Conservation (phyloP, 768 basidiomycete genomes). For the Mycena albidolilacea region DNA sequence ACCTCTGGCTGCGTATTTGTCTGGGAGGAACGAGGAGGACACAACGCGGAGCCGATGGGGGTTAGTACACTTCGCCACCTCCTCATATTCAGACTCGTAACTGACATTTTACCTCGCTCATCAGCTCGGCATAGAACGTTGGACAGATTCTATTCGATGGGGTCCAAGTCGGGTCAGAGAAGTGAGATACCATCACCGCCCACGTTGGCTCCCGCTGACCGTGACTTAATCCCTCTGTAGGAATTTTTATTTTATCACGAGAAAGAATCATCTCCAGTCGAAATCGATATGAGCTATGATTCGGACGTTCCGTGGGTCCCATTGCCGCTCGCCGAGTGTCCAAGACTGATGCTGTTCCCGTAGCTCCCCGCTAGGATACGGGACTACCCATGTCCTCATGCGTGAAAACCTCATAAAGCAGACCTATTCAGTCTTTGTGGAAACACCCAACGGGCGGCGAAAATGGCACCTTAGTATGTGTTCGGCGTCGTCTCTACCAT, state of each 20-base stretch:
- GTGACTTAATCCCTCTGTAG: constrained; percentile 50
- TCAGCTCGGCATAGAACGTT: constrained; percentile 84
- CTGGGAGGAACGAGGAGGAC: constrained; percentile 83
- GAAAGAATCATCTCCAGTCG: constrained; percentile 64
- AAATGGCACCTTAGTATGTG: constrained; percentile 87
- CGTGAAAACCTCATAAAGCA: constrained; percentile 78
- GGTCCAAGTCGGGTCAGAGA: constrained; percentile 85
- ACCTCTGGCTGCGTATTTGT: constrained; percentile 83
- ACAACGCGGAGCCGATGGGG: constrained; percentile 75
- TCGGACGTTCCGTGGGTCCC: constrained; percentile 64
- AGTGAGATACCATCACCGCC: constrained; percentile 53
- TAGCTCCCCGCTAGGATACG: constrained; percentile 44
- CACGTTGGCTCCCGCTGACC: constrained; percentile 19
- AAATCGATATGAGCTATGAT: constrained; percentile 64
- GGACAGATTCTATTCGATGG: constrained; percentile 88
- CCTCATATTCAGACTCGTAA: constrained; percentile 23
- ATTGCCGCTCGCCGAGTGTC: constrained; percentile 24
- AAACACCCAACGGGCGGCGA: constrained; percentile 73
- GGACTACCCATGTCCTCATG: constrained; percentile 46
- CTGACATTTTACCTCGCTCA: constrained; percentile 30
- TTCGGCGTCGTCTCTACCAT: constrained; percentile 22
- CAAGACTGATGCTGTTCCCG: constrained; percentile 13
- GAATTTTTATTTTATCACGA: constrained; percentile 87
- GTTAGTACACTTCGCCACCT: constrained; percentile 54
- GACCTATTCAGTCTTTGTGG: constrained; percentile 84